phyloP scores from a whole-genome alignment of 106 monocot species.

The Chionographis japonica region DNA sequence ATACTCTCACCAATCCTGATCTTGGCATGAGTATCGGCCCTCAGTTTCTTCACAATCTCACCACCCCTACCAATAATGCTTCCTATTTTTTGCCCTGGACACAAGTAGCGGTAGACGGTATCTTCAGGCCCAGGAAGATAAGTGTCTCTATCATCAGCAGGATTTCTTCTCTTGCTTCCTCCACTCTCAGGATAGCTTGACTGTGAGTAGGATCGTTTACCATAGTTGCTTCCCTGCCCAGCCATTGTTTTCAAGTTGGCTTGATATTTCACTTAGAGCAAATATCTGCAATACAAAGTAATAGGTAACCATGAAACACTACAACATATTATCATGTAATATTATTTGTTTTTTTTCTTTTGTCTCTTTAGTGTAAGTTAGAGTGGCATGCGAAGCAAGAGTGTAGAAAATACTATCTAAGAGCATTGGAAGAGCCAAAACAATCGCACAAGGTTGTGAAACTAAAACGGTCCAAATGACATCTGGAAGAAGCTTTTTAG shows the following conservation, averaged over 20 bases:
- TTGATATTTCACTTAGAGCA: too few relatives aligned
- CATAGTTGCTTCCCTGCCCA: slow-evolving; percentile 76
- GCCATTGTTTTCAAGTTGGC: slow-evolving; percentile 35
- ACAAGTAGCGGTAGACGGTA: slow-evolving; percentile 85
- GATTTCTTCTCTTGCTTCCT: slow-evolving; percentile 84
- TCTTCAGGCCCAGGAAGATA: slow-evolving; percentile 84
- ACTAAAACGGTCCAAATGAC: too few relatives aligned
- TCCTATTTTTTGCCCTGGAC: slow-evolving; percentile 74
- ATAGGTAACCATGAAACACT: too few relatives aligned
- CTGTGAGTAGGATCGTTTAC: slow-evolving; percentile 65
- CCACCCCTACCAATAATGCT: slow-evolving; percentile 95
- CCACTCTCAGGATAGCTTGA: slow-evolving; percentile 63
- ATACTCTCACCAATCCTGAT: slow-evolving; percentile 86
- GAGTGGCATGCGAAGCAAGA: too few relatives aligned
- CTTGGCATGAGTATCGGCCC: slow-evolving; percentile 78
- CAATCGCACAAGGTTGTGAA: too few relatives aligned
- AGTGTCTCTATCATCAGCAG: slow-evolving; percentile 67
- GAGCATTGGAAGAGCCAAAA: too few relatives aligned
- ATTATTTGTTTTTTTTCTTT: too few relatives aligned
- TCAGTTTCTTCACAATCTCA: slow-evolving; percentile 92
- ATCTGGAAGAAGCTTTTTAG: too few relatives aligned
- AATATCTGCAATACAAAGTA: too few relatives aligned
- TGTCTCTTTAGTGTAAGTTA: too few relatives aligned
- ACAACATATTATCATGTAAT: too few relatives aligned
- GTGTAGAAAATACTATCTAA: too few relatives aligned